Percentiles rank a stretch among this genome's conserved stretches.
Evolutionary conservation across 1,284 basidiomycete genomes (phyloP).

Genomic region (Quambalaria eucalypti): DNA sequence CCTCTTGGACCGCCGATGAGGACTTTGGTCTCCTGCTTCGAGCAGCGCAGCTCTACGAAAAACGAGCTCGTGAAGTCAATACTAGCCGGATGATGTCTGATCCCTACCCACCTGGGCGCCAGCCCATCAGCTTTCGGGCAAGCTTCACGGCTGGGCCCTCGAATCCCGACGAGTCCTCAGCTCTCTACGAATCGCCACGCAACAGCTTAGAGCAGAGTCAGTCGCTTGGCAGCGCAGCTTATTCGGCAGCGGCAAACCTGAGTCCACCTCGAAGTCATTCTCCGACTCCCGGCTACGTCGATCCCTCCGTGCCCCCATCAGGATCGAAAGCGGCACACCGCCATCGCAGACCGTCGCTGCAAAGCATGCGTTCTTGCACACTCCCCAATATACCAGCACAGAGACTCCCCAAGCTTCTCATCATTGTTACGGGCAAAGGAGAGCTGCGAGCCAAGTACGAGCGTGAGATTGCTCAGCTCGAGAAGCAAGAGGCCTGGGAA

Average conservation of each 20-base stretch:
- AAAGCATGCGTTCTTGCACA: background rate
- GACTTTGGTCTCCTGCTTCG: slow-evolving; percentile 69
- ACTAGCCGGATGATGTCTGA: background rate
- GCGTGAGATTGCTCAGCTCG: slow-evolving; percentile 56
- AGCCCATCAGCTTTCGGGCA: too few relatives aligned
- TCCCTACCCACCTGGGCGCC: too few relatives aligned
- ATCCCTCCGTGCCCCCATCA: background rate
- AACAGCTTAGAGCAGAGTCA: background rate
- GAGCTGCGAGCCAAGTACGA: slow-evolving; percentile 68
- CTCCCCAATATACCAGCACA: slow-evolving; percentile 18
- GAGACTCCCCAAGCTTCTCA: slow-evolving; percentile 49
- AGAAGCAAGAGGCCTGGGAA: slow-evolving; percentile 64
- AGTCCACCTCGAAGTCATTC: too few relatives aligned
- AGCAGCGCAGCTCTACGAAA: slow-evolving; percentile 56
- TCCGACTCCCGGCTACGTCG: background rate
- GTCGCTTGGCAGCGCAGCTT: background rate
- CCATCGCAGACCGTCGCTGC: background rate
- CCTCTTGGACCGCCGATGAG: slow-evolving; percentile 96
- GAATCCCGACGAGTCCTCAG: too few relatives aligned
- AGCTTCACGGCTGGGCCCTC: too few relatives aligned
- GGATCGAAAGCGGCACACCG: background rate
- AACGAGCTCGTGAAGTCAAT: slow-evolving; percentile 48
- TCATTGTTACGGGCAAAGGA: slow-evolving; percentile 87
- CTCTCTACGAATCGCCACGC: background rate
- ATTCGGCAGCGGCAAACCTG: background rate